Base-by-base conservation (phyloP, 2,329 filamentous ascomycete species). In the Dothistroma septosporum region DNA sequence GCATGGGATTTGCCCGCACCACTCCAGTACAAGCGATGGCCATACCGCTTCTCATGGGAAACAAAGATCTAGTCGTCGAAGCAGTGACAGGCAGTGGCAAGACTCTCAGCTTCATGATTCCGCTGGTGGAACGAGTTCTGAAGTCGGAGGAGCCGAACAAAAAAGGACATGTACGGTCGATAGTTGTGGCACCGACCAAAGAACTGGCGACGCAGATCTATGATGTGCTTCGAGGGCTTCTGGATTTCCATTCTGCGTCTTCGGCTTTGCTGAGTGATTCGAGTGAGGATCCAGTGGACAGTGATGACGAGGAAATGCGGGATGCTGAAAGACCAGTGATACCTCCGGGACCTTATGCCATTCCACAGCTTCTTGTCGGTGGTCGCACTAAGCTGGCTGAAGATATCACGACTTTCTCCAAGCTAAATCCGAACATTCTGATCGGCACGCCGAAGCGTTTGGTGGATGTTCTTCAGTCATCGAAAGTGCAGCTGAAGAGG, bases 21-120 rank as follows among this genome's bases (percentile, higher is more conserved):
- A 97, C 92, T 3, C 93, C 93, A 0, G 92, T 97, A n/a, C 93
- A 97, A 77, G 91, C 92, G 49, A 93, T 91, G 61, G 89, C 91
- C 4, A 89, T 97, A 66, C 91, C 92, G 12, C 84, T 96, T 55
- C 94, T 96, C 73, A 87, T 92, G 77, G 87, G 86, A 55, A 90
- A 96, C 74, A 96, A 95, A 72, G 92, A 96, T 75, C 90, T 96
- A 4, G 92, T 96, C 0, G 92, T 96, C 6, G 91, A 96, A 79
- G 86, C 91, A 33, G 92, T 96, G 4, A 96, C 92, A 2, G 92
- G 92, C 12, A 94, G 90, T 74, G 92, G 92, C 62, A 96, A 97
- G 77, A 96, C 92, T 0, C 80, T 96, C 32, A 85, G 91, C 1
- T 99, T 93, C 70, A 78, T 95, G 35, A 87, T 97, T 52, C 92